Evolutionary conservation across 192 early-diverging fungal genomes (phyloP), one percentile per base, ranked within the genome.

Genomic region (Allomyces macrogynus): DNA sequence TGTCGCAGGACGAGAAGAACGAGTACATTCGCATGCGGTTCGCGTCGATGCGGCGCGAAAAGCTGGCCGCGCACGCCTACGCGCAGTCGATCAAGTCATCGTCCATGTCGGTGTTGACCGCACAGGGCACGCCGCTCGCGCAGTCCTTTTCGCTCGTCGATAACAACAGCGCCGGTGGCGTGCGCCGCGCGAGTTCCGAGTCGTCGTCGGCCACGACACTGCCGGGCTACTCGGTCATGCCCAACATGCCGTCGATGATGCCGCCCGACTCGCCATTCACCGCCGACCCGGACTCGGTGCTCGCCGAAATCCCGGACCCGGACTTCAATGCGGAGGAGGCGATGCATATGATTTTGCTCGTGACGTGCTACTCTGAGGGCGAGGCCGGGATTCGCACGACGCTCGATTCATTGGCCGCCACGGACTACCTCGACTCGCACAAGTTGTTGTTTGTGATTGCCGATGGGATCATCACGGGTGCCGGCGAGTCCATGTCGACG

Each of bases 291-390:
- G 16, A n/a, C 49, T 14, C 49, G 49, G 12, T 20, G 16, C 49
- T 57, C 2, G 20, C 49, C 3, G 49, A 23, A 10, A 23, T 22
- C 22, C 40, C 23, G 26, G 63, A 64, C 12, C 43, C 32, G 32
- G 63, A 40, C 23, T 16, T 43, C 16, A 18, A 12, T 3, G 40
- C 23, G 7, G 63, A 64, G 49, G 49, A 57, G 49, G 49, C 20
- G 16, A 57, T 85, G 25, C 83, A 87, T 70, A 86, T 81, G 1
- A 76, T 89, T 62, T 78, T 88, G 74, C 71, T 87, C 18, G 84
- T 89, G 1, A 86, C 87, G 16, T 88, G 86, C 67, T 87, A 88
- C 69, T 90, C 88, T 23, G 87, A 89, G 71, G 86, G 84, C 60
- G 74, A 77, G 67, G 81, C 86, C 32, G 81, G 83, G 5, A 74